Conservation (phyloP, 192 early-diverging fungal species). For the Dissophora ornata region DNA sequence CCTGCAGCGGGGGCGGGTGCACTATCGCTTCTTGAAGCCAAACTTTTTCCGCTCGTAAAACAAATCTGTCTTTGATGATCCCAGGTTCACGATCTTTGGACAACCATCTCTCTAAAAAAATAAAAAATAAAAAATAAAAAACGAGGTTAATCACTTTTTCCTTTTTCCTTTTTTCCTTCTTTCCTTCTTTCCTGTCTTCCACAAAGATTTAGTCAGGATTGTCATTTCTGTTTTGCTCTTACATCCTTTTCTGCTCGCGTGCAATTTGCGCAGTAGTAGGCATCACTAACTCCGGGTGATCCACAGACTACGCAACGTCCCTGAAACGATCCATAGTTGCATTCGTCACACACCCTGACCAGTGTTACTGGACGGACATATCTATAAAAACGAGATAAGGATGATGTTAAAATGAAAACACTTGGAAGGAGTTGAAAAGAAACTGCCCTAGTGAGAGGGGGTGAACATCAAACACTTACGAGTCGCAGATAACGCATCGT, state of each 20-base stretch:
- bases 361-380: constrained; percentile 89
- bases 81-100: constrained; percentile 97
- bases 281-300: constrained; percentile 88
- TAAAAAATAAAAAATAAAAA: neutral
- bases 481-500: constrained; percentile 96
- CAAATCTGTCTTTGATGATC: constrained; percentile 88
- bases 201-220: too few species aligned
- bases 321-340: constrained; percentile 93
- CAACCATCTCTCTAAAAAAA: constrained; percentile 86
- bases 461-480: constrained; percentile 56
- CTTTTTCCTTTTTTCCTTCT: too few species aligned
- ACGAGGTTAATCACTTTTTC: too few species aligned
- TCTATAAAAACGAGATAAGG: constrained; percentile 54
- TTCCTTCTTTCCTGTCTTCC: too few species aligned
- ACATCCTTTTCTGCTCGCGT: constrained; percentile 92
- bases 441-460: neutral
- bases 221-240: too few species aligned
- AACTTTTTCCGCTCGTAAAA: constrained; percentile 96
- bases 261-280: constrained; percentile 95
- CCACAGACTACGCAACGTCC: constrained; percentile 94
- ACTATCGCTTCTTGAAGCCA: constrained; percentile 75
- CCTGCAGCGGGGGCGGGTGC: too few species aligned
- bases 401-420: neutral
- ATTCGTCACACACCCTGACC: constrained; percentile 95
- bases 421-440: neutral